Evolutionary conservation across 106 monocot genomes (phyloP), one percentile per base, ranked within the genome.

Genomic region (Cymbidium sinense): DNA sequence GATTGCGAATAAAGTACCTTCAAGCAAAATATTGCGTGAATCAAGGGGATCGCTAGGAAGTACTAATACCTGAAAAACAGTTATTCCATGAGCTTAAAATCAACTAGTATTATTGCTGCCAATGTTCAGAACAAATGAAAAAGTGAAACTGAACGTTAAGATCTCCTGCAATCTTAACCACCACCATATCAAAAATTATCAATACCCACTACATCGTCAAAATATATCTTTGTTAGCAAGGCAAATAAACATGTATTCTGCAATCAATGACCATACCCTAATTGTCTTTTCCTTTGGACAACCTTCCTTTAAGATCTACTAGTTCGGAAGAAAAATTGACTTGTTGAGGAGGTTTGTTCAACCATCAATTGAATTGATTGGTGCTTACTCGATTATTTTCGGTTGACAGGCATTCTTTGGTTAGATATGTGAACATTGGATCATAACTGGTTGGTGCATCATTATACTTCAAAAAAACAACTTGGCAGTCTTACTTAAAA

Each of bases 41-140:
- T 96, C 96, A 70, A 94, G 82, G 79, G 96, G 94, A 86, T 96
- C 90, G 70, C 77, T 94, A 7, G 96, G 96, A 88, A 96, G 80
- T 55, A 96, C 82, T 74, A 94, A 54, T 70, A 90, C 74, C 96
- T 96, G 71, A 64, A 43, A 50, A 84, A 34, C 79, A 19, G 20
- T 37, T 28, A 69, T 27, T 19, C 27, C 23, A 62, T 62, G 34
- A 13, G 17, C 33, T 69, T 17, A 41, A 74, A 74, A 74, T 25
- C 25, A n/a, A 43, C 43, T 41, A 74, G n/a, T 10, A 25, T 74
- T 74, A 25, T 43, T 20, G 21, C 12, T 74, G 7, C n/a, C 23
- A 43, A 23, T 41, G 7, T 41, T 25, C 34, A 18, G 37, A 23
- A 74, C 20, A 43, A 41, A 10, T 41, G 39, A 27, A 23, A 9